phyloP scores from a whole-genome alignment of 2,329 filamentous ascomycete species.

The Paramyrothecium roridum region DNA sequence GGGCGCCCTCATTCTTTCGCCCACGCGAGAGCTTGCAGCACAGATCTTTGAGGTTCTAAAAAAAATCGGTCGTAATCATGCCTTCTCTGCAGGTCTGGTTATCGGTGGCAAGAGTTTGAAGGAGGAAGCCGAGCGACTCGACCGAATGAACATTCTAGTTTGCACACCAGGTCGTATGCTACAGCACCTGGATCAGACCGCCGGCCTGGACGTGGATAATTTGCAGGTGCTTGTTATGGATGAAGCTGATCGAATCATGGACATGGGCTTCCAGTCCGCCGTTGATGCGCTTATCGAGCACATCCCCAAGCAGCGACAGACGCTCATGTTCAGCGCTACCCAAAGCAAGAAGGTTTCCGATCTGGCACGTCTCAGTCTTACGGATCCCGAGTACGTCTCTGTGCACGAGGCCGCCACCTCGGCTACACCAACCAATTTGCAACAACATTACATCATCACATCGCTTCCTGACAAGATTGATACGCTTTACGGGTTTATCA shows the following conservation, averaged over 20 bases:
- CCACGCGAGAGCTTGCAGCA: conserved; percentile 90
- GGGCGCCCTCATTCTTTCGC: conserved; percentile 88
- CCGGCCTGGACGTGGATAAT: conserved; percentile 84
- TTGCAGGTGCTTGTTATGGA: conserved; percentile 91
- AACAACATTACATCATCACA: conserved; percentile 88
- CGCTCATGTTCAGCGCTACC: conserved; percentile 91
- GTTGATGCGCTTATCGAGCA: conserved; percentile 94
- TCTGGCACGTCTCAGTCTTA: conserved; percentile 80
- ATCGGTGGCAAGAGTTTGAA: conserved; percentile 90
- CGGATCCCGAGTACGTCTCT: conserved; percentile 90
- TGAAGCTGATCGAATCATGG: conserved; percentile 94
- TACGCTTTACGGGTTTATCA: conserved; percentile 88
- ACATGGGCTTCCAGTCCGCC: conserved; percentile 91
- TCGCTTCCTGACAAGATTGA: conserved; percentile 87
- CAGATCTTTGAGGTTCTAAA: conserved; percentile 95
- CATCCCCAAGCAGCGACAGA: conserved; percentile 81
- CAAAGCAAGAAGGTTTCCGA: conserved; percentile 95
- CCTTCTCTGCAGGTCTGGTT: conserved; percentile 87
- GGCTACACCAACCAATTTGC: conserved; percentile 78
- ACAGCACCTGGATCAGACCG: conserved; percentile 93
- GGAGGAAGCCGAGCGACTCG: conserved; percentile 80
- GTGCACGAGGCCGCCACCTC: conserved; percentile 80
- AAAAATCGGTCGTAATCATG: conserved; percentile 84
- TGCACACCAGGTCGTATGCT: conserved; percentile 93
- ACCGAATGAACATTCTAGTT: conserved; percentile 94